Evolutionary conservation across 345 rosid genomes (phyloP).

Genomic region (Anastatica hierochuntica): DNA sequence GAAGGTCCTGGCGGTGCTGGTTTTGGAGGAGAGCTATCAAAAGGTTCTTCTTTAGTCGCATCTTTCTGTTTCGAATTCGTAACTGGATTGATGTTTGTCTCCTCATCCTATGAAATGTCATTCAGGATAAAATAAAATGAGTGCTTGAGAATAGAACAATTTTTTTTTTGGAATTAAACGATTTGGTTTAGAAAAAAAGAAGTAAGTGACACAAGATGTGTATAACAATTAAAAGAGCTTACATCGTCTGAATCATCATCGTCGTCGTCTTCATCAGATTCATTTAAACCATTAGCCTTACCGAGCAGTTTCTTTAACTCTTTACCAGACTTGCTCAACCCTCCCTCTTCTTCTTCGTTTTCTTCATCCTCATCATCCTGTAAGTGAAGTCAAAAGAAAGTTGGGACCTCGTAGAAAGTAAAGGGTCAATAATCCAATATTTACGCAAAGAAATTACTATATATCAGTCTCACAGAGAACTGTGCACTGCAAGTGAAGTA

Average conservation of each 20-base stretch:
- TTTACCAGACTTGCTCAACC: conserved; percentile 87
- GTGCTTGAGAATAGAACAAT: not conserved
- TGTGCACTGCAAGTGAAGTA: not conserved
- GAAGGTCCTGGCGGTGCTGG: conserved; percentile 48
- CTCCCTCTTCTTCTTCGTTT: conserved; percentile 84
- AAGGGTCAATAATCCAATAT: no score
- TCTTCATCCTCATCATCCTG: conserved; percentile 93
- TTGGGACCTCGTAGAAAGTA: no score
- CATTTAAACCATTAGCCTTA: conserved; percentile 52
- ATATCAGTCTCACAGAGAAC: not conserved
- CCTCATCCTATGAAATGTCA: conserved; percentile 35
- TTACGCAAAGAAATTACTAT: no score
- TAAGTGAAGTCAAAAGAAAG: no score
- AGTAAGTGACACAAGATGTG: no score
- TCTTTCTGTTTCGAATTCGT: conserved; percentile 62
- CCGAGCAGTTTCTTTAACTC: conserved; percentile 91
- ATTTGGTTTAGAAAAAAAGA: not conserved
- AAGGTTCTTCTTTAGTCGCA: conserved; percentile 63
- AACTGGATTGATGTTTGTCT: conserved; percentile 38
- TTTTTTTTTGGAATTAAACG: no score
- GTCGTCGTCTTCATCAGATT: conserved; percentile 76
- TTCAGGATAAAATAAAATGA: not conserved
- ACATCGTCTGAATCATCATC: conserved; percentile 83
- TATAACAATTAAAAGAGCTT: no score
- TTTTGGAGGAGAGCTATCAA: conserved; percentile 60